Base-by-base conservation (phyloP, 106 monocot species). In the Amphibolis antarctica region DNA sequence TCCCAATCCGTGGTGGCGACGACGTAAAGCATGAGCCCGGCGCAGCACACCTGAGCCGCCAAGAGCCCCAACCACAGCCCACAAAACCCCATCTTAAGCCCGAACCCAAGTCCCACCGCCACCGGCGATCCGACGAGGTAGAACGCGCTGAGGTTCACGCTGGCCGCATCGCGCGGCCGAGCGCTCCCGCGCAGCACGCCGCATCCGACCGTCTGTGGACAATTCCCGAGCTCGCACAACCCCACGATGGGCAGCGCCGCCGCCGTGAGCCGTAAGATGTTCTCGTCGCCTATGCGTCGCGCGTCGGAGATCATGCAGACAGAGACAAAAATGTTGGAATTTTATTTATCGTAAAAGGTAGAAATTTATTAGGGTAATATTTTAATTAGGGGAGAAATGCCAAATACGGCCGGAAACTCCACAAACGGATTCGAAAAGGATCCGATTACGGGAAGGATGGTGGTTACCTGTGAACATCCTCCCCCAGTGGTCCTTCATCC, bases 201-300 rank as follows among this genome's bases (percentile, higher is more conserved):
- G 50, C 73, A 74, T 10, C 73, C 73, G 18, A 74, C 73, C 13
- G 73, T 74, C 73, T 74, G 73, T 44, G 66, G 66, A 56, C 73
- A 74, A 45, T 74, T 74, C 26, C 73, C 73, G 11, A 74, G 58
- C 58, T 74, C 73, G 66, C 73, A 74, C 48, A 74, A 36, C 26
- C 73, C 73, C 36, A 74, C 31, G 56, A 74, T 74, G 28, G 73
- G 73, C 49, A 74, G 29, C 31, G 73, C 73, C 0, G 66, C 59
- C 0, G 59, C 44, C 10, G 73, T 66, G 24, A 74, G 59, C 73
- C 60, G 42, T 45, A 74, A 66, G 29, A 74, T 74, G 48, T 65
- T 66, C 17, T 0, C 30, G 73, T 74, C 58, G 50, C 17, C 36
- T 0, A 63, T 64, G 56, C n/a, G n/a, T n/a, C n/a, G n/a, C n/a